Conservation (phyloP, 768 basidiomycete genomes). For the Suillus ampliporus region DNA sequence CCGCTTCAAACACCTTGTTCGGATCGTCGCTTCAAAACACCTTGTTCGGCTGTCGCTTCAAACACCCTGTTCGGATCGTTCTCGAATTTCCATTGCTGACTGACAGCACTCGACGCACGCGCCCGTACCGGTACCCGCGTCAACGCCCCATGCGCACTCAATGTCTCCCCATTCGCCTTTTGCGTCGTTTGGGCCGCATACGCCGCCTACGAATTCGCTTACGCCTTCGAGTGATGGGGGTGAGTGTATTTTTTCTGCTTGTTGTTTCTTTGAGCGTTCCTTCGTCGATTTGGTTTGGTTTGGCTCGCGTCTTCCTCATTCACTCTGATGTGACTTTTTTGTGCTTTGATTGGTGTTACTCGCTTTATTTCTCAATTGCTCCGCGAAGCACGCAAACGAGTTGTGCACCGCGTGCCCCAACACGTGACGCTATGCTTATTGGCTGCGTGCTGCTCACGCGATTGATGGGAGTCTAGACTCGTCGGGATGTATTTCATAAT, state of each 20-base stretch:
- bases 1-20: too few species aligned
- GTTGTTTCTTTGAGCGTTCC: background rate
- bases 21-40: background rate
- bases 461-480: too few species aligned
- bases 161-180: conserved; percentile 26
- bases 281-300: background rate
- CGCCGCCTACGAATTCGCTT: conserved; percentile 29
- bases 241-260: conserved; percentile 22
- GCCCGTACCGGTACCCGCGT: background rate
- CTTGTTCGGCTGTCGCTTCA: too few species aligned
- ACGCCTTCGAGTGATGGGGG: conserved; percentile 34
- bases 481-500: background rate
- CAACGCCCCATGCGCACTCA: conserved; percentile 14
- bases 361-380: background rate
- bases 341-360: too few species aligned
- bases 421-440: background rate
- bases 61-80: too few species aligned
- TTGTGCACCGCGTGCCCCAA: background rate
- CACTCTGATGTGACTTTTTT: too few species aligned
- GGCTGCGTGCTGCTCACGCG: background rate
- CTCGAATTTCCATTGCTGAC: background rate
- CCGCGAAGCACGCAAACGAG: background rate
- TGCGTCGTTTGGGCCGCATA: conserved; percentile 19
- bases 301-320: too few species aligned
- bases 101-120: conserved; percentile 22